A percentile compares a stretch with the other conserved stretches of the same genome.
These are phyloP conservation scores for Malus hybrid DNA, from an alignment of 331 rosid genomes.

Conservation along the genomic window DNA sequence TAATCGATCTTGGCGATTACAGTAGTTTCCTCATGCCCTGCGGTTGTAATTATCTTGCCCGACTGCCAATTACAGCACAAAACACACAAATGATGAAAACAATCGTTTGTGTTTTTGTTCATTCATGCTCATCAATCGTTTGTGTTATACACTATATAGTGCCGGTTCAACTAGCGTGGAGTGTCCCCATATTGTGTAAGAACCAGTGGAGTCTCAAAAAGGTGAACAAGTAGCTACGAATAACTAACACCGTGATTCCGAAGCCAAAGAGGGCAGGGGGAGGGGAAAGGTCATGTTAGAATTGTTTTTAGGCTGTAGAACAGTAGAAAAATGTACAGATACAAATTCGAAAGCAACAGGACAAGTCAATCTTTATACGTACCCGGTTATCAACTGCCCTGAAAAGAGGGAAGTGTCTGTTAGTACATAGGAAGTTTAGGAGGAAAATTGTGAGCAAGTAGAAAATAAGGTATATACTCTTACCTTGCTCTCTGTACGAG, in stretches of 20 bases:
- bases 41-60: slow-evolving; percentile 20
- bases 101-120: background rate
- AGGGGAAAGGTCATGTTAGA: background rate
- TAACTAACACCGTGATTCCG: background rate
- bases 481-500: slow-evolving; percentile 27
- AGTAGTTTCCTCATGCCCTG: slow-evolving; percentile 16
- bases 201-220: slow-evolving; percentile 9
- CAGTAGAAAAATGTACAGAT: background rate
- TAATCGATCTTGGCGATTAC: slow-evolving; percentile 19
- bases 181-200: slow-evolving; percentile 29
- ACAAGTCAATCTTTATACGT: background rate
- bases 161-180: slow-evolving; percentile 34
- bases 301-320: background rate
- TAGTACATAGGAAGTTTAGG: no score
- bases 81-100: background rate
- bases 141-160: background rate
- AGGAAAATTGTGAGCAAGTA: no score
- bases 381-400: slow-evolving; percentile 38
- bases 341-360: background rate
- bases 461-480: background rate
- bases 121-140: no score
- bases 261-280: no score
- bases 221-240: slow-evolving; percentile 33
- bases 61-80: slow-evolving; percentile 6
- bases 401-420: background rate